These are phyloP conservation scores for Trametes cubensis DNA, from an alignment of 768 basidiomycete genomes.

Conservation along the genomic window DNA sequence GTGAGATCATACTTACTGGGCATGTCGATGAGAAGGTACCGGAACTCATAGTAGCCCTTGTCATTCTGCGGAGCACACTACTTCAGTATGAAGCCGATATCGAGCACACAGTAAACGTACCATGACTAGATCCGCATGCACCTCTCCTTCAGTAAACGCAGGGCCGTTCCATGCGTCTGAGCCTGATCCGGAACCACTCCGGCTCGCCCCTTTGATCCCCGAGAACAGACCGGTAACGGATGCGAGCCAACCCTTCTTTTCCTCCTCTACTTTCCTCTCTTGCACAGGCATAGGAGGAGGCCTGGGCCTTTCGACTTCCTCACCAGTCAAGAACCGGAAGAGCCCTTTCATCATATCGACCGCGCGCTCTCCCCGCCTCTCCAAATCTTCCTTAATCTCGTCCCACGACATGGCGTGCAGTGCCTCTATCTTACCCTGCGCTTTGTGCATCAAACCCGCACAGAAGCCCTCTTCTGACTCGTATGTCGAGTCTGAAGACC, in stretches of 20 bases:
- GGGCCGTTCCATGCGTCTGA: constrained; percentile 41
- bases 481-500: constrained; percentile 29
- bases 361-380: constrained; percentile 42
- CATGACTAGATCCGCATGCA: constrained; percentile 76
- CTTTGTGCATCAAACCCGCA: constrained; percentile 48
- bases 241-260: constrained; percentile 45
- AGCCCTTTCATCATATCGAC: constrained; percentile 55
- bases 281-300: constrained; percentile 32
- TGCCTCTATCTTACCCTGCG: constrained; percentile 40
- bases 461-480: constrained; percentile 44
- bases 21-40: constrained; percentile 77
- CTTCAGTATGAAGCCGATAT: neutral
- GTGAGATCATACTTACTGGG: constrained; percentile 58
- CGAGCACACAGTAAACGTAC: constrained; percentile 44
- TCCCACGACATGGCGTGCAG: constrained; percentile 60
- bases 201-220: constrained; percentile 52
- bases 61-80: constrained; percentile 52
- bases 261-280: constrained; percentile 39
- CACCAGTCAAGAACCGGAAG: constrained; percentile 76
- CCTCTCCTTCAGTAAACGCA: constrained; percentile 73
- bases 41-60: constrained; percentile 76
- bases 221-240: constrained; percentile 70
- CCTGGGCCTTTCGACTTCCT: constrained; percentile 45
- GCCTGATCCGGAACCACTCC: constrained; percentile 33
- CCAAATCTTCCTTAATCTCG: constrained; percentile 51